A percentile compares a stretch with the other conserved stretches of the same genome.
Conservation (phyloP, 371 early-diverging fungal species). For the Mucor sp. region DNA sequence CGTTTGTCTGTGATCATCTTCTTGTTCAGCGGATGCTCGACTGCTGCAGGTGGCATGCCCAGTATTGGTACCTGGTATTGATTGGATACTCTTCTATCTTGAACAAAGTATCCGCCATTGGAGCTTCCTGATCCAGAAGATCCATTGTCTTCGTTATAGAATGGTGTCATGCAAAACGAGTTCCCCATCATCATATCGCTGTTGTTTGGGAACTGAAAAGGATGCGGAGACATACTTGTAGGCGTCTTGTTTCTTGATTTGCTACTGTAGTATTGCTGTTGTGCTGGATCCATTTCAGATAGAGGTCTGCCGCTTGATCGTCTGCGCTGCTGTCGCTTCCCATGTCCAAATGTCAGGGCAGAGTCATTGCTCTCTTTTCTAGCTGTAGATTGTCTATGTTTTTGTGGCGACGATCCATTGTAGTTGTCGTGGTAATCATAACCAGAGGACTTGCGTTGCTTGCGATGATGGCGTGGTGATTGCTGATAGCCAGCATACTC, state of each 20-base stretch:
- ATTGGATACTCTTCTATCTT: neutral
- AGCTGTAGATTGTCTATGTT: neutral
- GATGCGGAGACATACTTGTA: slow-evolving; percentile 18
- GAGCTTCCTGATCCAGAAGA: slow-evolving; percentile 3
- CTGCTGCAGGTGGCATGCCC: slow-evolving; percentile 13
- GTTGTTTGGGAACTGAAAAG: slow-evolving; percentile 9
- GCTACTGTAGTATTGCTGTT: neutral
- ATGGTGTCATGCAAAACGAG: slow-evolving; percentile 24
- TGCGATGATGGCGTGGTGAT: neutral
- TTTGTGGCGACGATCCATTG: neutral
- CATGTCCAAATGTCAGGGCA: slow-evolving; percentile 17
- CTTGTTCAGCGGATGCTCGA: slow-evolving; percentile 35
- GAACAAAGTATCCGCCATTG: neutral
- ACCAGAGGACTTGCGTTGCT: neutral
- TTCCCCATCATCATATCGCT: neutral
- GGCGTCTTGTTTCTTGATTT: slow-evolving; percentile 13
- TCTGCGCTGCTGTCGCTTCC: slow-evolving; percentile 5
- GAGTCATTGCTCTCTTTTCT: slow-evolving; percentile 22
- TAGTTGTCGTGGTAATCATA: neutral
- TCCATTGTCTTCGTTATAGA: slow-evolving; percentile 11
- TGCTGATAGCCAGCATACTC: neutral
- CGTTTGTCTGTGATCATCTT: slow-evolving; percentile 39
- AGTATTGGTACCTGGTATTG: slow-evolving; percentile 14
- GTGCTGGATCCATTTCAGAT: slow-evolving; percentile 7
- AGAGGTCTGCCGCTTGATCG: slow-evolving; percentile 14